Evolutionary conservation across 306 rosid genomes (phyloP).

Genomic region (Cucurbita maxima): DNA sequence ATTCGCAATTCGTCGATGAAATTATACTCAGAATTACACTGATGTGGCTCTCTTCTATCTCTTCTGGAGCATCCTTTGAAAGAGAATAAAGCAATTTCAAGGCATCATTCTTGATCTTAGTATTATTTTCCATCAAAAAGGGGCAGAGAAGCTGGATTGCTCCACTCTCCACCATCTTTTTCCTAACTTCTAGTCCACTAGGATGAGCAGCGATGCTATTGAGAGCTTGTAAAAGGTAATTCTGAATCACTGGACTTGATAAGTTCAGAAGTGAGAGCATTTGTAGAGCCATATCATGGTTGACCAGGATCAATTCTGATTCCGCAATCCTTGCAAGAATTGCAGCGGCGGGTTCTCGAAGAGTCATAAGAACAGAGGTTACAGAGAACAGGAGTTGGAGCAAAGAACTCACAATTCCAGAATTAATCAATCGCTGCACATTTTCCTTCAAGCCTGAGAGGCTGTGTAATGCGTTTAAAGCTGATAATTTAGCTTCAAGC

Average conservation of each 20-base stretch:
- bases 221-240: constrained; percentile 65
- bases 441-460: constrained; percentile 51
- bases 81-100: constrained; percentile 51
- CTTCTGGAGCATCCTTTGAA: constrained; percentile 53
- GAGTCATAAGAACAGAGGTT: constrained; percentile 81
- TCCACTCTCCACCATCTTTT: constrained; percentile 61
- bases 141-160: constrained; percentile 74
- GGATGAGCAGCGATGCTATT: constrained; percentile 59
- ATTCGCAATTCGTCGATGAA: constrained; percentile 30
- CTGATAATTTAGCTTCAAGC: constrained; percentile 77
- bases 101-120: constrained; percentile 33
- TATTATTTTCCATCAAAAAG: constrained; percentile 42
- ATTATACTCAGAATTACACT: constrained; percentile 29
- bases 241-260: constrained; percentile 63
- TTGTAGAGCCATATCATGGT: constrained; percentile 56
- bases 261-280: constrained; percentile 81
- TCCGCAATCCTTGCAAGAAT: constrained; percentile 76
- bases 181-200: constrained; percentile 42
- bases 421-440: constrained; percentile 38
- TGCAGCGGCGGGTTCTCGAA: constrained; percentile 78
- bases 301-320: constrained; percentile 50
- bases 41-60: constrained; percentile 47
- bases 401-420: constrained; percentile 47
- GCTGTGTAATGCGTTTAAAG: constrained; percentile 72
- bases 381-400: constrained; percentile 90